Conservation (phyloP, 306 rosid genomes). For the Prunus persica region DNA sequence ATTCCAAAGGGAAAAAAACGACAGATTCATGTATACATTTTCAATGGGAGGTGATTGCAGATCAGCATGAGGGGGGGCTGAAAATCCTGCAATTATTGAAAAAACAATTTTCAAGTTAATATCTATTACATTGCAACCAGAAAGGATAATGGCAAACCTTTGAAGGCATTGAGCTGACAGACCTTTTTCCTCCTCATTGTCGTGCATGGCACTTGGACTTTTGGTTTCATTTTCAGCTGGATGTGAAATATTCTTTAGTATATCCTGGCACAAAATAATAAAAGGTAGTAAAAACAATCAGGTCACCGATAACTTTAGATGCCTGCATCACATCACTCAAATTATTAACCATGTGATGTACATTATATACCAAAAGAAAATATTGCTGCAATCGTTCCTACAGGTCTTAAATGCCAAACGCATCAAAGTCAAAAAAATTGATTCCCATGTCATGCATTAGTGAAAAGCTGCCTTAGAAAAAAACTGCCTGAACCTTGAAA, state of each 20-base stretch:
- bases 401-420: neutral
- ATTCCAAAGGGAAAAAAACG: conserved; percentile 12
- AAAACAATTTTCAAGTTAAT: conserved; percentile 4
- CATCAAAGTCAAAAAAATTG: neutral
- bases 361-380: neutral
- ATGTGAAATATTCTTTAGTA: conserved; percentile 38
- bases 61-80: conserved; percentile 36
- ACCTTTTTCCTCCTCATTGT: conserved; percentile 45
- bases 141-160: conserved; percentile 11
- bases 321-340: conserved; percentile 3
- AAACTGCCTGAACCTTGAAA: neutral
- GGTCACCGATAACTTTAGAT: conserved; percentile 14
- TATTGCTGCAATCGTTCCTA: neutral
- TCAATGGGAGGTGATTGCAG: conserved; percentile 36
- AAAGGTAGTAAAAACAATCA: conserved; percentile 24
- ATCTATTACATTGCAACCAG: neutral
- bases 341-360: neutral
- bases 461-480: neutral
- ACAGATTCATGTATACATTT: conserved; percentile 49
- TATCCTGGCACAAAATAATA: conserved; percentile 54
- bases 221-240: conserved; percentile 42
- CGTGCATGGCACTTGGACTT: conserved; percentile 8
- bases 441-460: neutral
- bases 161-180: conserved; percentile 15
- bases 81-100: conserved; percentile 42